These are phyloP conservation scores for Macadamia tetraphylla DNA, from an alignment of 164 flowering plant genomes.

Conservation along the genomic window DNA sequence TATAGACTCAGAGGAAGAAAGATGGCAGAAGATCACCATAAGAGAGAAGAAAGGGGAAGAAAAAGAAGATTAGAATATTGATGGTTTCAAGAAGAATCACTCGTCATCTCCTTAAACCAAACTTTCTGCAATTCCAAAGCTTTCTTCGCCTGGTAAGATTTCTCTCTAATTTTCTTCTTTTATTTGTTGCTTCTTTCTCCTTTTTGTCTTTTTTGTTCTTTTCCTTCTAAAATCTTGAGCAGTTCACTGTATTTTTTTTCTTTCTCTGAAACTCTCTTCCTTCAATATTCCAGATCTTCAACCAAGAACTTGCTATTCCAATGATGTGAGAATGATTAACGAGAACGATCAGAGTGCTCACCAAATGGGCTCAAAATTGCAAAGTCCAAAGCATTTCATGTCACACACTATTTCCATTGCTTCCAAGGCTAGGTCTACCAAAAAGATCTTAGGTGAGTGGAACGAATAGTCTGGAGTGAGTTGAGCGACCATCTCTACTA, in stretches of 20 bases:
- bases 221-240: not conserved
- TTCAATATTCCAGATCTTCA: conserved; percentile 4
- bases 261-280: not conserved
- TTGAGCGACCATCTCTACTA: not conserved
- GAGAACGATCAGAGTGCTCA: conserved; percentile 29
- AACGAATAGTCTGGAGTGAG: conserved; percentile 13
- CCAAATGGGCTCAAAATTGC: conserved; percentile 13
- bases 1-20: too few species aligned
- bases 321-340: conserved; percentile 20
- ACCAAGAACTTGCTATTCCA: not conserved
- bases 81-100: conserved; percentile 6
- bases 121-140: conserved; percentile 8
- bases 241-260: not conserved
- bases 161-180: not conserved
- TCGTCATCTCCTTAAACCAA: conserved; percentile 8
- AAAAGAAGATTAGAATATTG: conserved; percentile 11
- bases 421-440: conserved; percentile 24
- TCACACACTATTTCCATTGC: conserved; percentile 37
- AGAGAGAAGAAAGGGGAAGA: too few species aligned
- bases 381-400: conserved; percentile 29
- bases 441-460: conserved; percentile 38
- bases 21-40: too few species aligned
- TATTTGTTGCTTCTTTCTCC: not conserved
- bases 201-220: not conserved
- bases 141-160: conserved; percentile 7